Base-by-base conservation (phyloP, 345 rosid species). In the Moricandia moricandioides region DNA sequence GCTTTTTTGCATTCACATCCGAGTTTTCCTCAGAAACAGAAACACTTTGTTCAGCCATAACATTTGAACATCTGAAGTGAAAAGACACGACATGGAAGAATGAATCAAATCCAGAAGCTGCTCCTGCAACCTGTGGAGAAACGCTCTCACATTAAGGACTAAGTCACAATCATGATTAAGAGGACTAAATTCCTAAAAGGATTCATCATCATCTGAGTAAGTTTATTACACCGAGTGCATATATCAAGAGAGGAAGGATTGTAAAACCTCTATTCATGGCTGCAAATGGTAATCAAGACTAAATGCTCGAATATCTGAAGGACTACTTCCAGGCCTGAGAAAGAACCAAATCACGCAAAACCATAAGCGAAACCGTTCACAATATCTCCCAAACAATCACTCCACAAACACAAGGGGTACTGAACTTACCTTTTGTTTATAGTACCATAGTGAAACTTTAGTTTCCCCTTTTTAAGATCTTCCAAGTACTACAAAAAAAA, bases 301-400 rank as follows among this genome's bases (percentile, higher is more conserved):
- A 51, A 80, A 89, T 72, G 95, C 93, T 0, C 78, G 85, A n/a
- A 88, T 88, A 76, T 91, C 97, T 13, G 97, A 91, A 60, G 98
- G 93, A 77, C 91, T 85, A 18, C 97, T 85, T 71, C 97, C 97
- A 14, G 94, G 97, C 87, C 97, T 94, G 88, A 62, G 75, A 43
- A 66, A 3, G 49, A 70, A 69, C 49, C 40, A 47, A 43, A 58
- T 2, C n/a, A 35, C 65, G 4, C 17, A 60, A 49, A 35, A 54
- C 52, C 43, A 31, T 14, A 67, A 47, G 10, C 2, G 30, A 29
- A 29, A 40, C 45, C 59, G 61, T 60, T 31, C 10, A 29, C 6
- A 21, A 13, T 27, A 56, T n/a, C 51, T 54, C 52, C 26, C 21
- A 72, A 11, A 60, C 45, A 59, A 55, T 16, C 31, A 24, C 45